Base-by-base conservation (phyloP, 169 alveolate genomes). In the Cryptosporidium canis region DNA sequence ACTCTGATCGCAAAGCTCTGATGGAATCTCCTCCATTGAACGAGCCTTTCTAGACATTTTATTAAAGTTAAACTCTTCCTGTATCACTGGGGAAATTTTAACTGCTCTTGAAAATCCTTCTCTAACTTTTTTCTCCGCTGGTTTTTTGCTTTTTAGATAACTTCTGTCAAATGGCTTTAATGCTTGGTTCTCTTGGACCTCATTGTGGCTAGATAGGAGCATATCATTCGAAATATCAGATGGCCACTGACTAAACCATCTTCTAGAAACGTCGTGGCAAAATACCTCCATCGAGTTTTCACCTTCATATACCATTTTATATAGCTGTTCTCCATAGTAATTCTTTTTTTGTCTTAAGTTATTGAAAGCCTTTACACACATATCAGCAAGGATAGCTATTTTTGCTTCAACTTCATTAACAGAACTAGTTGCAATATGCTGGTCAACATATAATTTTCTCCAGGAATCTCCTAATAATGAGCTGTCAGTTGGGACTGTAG, bases 231-330 rank as follows among this genome's bases (percentile, higher is more conserved):
- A 45, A 9, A 70, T 51, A 16, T 70, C 68, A 29, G 84, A 51
- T n/a, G 84, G 84, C 84, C 84, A 70, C 44, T 70, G 21, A 14
- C 51, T 70, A n/a, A 70, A 70, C 84, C 84, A 70, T 35, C 84
- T 48, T 53, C 84, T 55, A 16, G 84, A 61, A 29, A 31, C 61
- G 43, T 70, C 84, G 53, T 55, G 47, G 37, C 84, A 70, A 33
- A 70, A 70, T 48, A 55, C 35, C 21, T 55, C 66, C n/a, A 70
- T 70, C n/a, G 84, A 3, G 53, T 70, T 29, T 51, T 70, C 68
- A 24, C 51, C 41, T 31, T 70, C 84, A 51, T 47, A 70, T 21
- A 55, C 67, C 53, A 70, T 70, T 33, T 70, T 53, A 55, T 70
- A 70, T 14, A 70, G 35, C 27, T 48, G 48, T 4, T 70, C 63